These are phyloP conservation scores for Pseudogymnoascus pannorum DNA, from an alignment of 2,329 filamentous ascomycete species.

Conservation along the genomic window DNA sequence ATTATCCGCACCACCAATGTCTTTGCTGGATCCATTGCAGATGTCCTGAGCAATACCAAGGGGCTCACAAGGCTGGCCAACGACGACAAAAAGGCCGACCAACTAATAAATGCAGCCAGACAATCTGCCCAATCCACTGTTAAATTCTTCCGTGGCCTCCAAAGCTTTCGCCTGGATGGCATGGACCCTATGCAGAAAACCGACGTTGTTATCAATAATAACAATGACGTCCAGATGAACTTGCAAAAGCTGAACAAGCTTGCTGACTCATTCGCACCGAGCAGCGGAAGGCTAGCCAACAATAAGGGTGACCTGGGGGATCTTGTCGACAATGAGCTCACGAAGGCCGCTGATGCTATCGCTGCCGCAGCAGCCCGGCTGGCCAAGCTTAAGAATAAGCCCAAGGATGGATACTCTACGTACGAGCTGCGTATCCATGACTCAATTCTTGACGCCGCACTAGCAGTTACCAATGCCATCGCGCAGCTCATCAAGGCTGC, in stretches of 20 bases:
- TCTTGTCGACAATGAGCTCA: constrained; percentile 84
- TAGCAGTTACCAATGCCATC: constrained; percentile 90
- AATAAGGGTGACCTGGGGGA: constrained; percentile 83
- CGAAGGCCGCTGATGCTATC: constrained; percentile 90
- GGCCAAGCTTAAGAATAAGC: constrained; percentile 90
- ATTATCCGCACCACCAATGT: constrained; percentile 89
- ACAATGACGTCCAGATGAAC: constrained; percentile 91
- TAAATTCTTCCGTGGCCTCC: constrained; percentile 88
- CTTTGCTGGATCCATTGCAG: constrained; percentile 83
- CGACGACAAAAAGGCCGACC: constrained; percentile 89
- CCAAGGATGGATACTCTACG: constrained; percentile 88
- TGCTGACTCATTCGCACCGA: constrained; percentile 84
- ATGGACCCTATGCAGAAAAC: constrained; percentile 89
- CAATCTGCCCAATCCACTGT: constrained; percentile 81
- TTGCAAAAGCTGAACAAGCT: constrained; percentile 90
- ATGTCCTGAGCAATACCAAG: constrained; percentile 95
- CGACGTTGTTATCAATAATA: constrained; percentile 94
- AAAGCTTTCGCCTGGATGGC: constrained; percentile 88
- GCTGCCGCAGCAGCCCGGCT: constrained; percentile 84
- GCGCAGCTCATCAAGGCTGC: constrained; percentile 91
- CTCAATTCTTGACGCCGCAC: constrained; percentile 85
- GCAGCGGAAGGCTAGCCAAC: constrained; percentile 70
- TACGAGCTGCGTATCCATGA: constrained; percentile 97
- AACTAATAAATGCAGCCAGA: constrained; percentile 73
- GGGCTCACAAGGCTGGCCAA: constrained; percentile 87